Base-by-base conservation (phyloP, 768 basidiomycete genomes). In the Sutorius australiensis region DNA sequence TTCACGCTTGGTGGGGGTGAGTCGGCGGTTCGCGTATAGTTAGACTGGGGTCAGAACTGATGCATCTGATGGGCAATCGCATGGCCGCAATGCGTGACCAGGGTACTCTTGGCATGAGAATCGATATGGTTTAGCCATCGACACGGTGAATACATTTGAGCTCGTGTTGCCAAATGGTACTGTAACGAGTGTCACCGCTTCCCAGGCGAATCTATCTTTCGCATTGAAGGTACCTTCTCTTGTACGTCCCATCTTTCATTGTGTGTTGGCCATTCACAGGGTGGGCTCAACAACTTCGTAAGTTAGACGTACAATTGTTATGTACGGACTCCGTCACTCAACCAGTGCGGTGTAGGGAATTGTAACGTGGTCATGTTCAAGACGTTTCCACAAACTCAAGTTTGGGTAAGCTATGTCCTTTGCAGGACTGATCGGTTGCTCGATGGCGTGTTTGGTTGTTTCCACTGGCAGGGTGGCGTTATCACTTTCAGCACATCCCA, bases 21-120 rank as follows among this genome's bases (percentile, higher is more conserved):
- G 65, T 55, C 36, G 47, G 14, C 14, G 12, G 37, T 43, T 27
- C 34, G 32, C 44, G 37, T 36, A 30, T 33, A 24, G 21, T 28
- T 27, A 27, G 17, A 17, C 34, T 34, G 31, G 50, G 37, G 30
- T 21, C 16, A 12, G 38, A 43, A 27, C 44, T 48, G 38, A 62
- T 40, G 38, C 50, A 43, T 37, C 44, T 48, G 38, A 62, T 40
- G 41, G 53, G 27, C 36, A 14, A 47, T 40, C 46, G 17, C 45
- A 48, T 60, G 53, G 41, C 19, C 11, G 33, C 27, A 55, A 61
- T 28, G 54, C 49, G 49, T 44, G 48, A 61, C 39, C 8, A 79
- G 84, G 85, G 3, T 86, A 83, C 58, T 85, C 85, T 12, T 87
- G 78, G 80, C 72, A 76, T 54, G 79, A 80, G 1, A 86, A 86